phyloP scores from a whole-genome alignment of 2,329 filamentous ascomycete genomes.

The Macroventuria anomochaeta region DNA sequence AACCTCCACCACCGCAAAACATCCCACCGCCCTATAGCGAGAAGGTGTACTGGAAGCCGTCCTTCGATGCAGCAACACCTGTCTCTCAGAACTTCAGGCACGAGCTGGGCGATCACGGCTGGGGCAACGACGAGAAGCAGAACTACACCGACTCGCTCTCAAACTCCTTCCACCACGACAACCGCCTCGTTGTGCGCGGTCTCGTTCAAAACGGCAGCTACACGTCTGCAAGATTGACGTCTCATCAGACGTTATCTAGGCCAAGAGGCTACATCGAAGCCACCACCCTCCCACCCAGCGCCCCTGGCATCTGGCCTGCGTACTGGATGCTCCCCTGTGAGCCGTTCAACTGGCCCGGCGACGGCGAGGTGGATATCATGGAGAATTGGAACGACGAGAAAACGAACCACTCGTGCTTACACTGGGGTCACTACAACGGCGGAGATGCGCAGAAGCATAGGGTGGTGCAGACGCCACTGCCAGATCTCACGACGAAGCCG shows the following conservation, averaged over 20 bases:
- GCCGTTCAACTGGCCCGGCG: slow-evolving; percentile 64
- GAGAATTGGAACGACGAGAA: slow-evolving; percentile 67
- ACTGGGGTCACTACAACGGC: slow-evolving; percentile 64
- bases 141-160: slow-evolving; percentile 59
- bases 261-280: slow-evolving; percentile 62
- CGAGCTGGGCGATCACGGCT: slow-evolving; percentile 64
- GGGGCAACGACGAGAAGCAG: slow-evolving; percentile 68
- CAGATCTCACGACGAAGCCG: slow-evolving; percentile 55
- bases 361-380: slow-evolving; percentile 67
- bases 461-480: slow-evolving; percentile 60
- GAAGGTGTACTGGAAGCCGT: slow-evolving; percentile 60
- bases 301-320: slow-evolving; percentile 65
- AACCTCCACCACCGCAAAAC: slow-evolving; percentile 41
- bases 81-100: slow-evolving; percentile 61
- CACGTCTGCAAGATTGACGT: slow-evolving; percentile 64
- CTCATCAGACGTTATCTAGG: slow-evolving; percentile 58
- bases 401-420: slow-evolving; percentile 64
- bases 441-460: slow-evolving; percentile 65
- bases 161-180: slow-evolving; percentile 63
- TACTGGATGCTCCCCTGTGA: slow-evolving; percentile 67
- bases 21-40: slow-evolving; percentile 32
- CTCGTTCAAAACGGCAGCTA: slow-evolving; percentile 54
- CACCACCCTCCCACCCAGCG: slow-evolving; percentile 60
- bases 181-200: slow-evolving; percentile 61
- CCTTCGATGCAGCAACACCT: slow-evolving; percentile 56